Evolutionary conservation across 169 alveolate genomes (phyloP), one percentile per base, ranked within the genome.

Genomic region (Miamiensis avidus): DNA sequence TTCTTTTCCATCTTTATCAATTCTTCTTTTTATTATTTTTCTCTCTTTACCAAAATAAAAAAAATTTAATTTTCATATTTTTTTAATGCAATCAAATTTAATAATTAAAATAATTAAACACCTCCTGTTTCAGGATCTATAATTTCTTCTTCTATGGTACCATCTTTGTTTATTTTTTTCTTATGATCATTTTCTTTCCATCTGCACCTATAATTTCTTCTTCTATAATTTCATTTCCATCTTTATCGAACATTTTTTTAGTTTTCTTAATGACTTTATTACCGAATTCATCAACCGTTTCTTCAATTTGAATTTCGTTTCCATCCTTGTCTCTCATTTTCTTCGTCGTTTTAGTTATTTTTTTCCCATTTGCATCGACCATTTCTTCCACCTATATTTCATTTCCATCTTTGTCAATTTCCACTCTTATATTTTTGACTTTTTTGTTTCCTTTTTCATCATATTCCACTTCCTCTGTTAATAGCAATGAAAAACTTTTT

Each of bases 121-220:
- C n/a, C n/a, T 75, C 90, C 90, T 33, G 78, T 86, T 20, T 81
- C 83, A 6, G 83, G 83, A 26, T 81, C 31, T 74, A 73, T 72
- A 29, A 34, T 49, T 74, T 86, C 90, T 75, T 86, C 90, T 81
- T 79, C 90, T n/a, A 86, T 84, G 0, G 87, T 74, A 25, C 90
- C 90, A 81, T 86, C 90, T 72, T 81, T 86, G 31, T 75, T 69
- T 64, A 81, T 82, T 32, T 79, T 86, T 76, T 86, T 81, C 76
- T 86, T 0, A 86, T 75, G 6, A 64, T 76, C 27, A 74, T 81
- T 32, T 82, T 82, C 32, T 81, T 81, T 29, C 90, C 90, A 49
- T 86, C 76, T 34, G 84, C 86, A 65, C 81, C 90, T 27, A 81
- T 75, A 28, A 86, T 75, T 75, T 86, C 90, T 81, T 86, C 90